A percentile compares a stretch with the other conserved stretches of the same genome.
Evolutionary conservation across 169 alveolate species (phyloP).

Genomic region (Theileria equi): DNA sequence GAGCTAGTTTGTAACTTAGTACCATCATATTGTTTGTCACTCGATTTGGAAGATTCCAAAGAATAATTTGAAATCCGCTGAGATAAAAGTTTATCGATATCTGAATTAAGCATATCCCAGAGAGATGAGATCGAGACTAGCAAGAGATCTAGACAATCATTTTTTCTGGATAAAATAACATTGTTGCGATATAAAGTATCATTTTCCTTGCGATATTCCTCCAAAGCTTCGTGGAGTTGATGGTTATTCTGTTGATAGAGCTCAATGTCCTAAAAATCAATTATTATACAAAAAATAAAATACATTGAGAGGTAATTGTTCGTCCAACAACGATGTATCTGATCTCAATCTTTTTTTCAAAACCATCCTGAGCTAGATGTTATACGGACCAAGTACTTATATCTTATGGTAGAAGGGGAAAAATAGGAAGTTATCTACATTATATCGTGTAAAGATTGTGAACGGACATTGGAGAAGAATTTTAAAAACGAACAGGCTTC

Average conservation of each 20-base stretch:
- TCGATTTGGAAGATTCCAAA: background rate
- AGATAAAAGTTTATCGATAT: background rate
- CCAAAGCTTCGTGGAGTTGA: conserved; percentile 34
- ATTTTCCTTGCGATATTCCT: conserved; percentile 36
- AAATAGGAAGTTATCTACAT: too few species aligned
- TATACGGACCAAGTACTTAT: too few species aligned
- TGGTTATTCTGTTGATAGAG: conserved; percentile 15
- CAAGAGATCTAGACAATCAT: conserved; percentile 15
- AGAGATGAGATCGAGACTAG: conserved; percentile 12
- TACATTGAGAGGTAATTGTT: conserved; percentile 10
- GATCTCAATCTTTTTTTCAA: background rate
- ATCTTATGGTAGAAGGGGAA: too few species aligned
- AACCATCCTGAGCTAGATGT: background rate
- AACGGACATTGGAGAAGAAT: too few species aligned
- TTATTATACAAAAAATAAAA: background rate
- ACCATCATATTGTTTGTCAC: background rate
- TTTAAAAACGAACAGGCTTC: too few species aligned
- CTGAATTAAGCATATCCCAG: conserved; percentile 40
- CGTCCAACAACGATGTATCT: conserved; percentile 2
- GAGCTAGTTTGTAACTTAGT: too few species aligned
- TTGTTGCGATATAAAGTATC: conserved; percentile 7
- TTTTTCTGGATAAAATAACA: conserved; percentile 15
- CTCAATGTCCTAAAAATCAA: background rate
- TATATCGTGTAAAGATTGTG: too few species aligned
- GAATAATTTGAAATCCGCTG: background rate